These are phyloP conservation scores for Yueomyces sinensis DNA, from an alignment of 805 yeast species.

Conservation along the genomic window DNA sequence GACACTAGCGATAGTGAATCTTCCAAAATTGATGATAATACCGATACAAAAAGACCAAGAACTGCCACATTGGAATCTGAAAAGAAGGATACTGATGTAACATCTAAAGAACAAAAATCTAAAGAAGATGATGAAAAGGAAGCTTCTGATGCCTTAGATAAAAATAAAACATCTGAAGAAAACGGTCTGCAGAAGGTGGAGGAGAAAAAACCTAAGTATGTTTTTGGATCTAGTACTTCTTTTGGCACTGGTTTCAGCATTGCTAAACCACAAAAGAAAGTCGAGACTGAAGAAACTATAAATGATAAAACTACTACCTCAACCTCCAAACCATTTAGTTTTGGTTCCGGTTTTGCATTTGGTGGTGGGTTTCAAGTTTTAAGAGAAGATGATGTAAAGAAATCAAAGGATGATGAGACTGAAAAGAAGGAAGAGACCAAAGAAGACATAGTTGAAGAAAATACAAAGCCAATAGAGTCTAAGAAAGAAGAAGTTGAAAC, in stretches of 20 bases:
- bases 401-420: constrained; percentile 2
- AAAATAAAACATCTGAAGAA: constrained; percentile 1
- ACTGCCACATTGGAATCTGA: background rate
- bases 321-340: constrained; percentile 20
- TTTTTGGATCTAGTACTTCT: constrained; percentile 40
- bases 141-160: background rate
- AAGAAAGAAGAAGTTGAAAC: constrained; percentile 6
- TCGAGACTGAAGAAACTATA: constrained; percentile 2
- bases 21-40: too few species aligned
- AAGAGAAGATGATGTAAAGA: constrained; percentile 15
- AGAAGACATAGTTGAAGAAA: constrained; percentile 4
- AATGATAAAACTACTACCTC: constrained; percentile 1
- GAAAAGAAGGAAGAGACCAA: constrained; percentile 5
- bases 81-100: background rate
- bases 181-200: constrained; percentile 1
- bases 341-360: constrained; percentile 34
- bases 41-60: background rate
- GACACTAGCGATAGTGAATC: background rate
- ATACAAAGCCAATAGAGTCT: constrained; percentile 3
- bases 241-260: constrained; percentile 31
- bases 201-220: constrained; percentile 30
- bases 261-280: constrained; percentile 4
- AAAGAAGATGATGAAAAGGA: constrained; percentile 1
- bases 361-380: constrained; percentile 24
- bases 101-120: background rate